phyloP scores from a whole-genome alignment of 371 early-diverging fungal species.

The Mortierella sp. region DNA sequence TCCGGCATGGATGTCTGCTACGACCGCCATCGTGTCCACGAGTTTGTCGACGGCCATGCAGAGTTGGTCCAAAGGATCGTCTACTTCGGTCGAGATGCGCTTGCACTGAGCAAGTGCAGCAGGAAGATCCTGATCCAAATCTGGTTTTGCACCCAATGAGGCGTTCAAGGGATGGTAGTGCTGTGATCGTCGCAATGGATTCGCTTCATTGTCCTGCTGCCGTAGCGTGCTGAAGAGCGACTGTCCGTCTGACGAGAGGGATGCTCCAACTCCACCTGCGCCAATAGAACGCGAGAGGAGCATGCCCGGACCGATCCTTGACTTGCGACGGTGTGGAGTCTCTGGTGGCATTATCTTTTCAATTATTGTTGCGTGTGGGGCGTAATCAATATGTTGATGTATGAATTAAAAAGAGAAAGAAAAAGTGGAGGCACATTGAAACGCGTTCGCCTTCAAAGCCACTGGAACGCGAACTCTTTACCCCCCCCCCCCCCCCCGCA shows the following conservation, averaged over 20 bases:
- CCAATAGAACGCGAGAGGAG: slow-evolving; percentile 26
- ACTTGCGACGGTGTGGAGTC: slow-evolving; percentile 36
- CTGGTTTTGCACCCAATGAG: neutral
- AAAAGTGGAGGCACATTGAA: too few relatives aligned
- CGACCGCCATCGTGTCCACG: slow-evolving; percentile 46
- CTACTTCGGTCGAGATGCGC: slow-evolving; percentile 27
- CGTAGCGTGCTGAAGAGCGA: slow-evolving; percentile 28
- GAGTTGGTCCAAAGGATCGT: slow-evolving; percentile 33
- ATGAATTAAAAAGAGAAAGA: too few relatives aligned
- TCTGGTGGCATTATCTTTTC: slow-evolving; percentile 17
- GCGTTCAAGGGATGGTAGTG: slow-evolving; percentile 18
- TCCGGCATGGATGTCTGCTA: slow-evolving; percentile 42
- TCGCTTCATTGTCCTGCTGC: slow-evolving; percentile 24
- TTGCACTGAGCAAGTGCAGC: slow-evolving; percentile 14
- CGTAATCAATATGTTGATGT: too few relatives aligned
- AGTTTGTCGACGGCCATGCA: slow-evolving; percentile 34
- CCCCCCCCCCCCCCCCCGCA: too few relatives aligned
- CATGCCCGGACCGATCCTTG: slow-evolving; percentile 44
- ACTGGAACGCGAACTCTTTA: too few relatives aligned
- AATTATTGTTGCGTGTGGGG: too few relatives aligned
- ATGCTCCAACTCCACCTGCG: slow-evolving; percentile 1
- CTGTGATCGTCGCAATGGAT: slow-evolving; percentile 37
- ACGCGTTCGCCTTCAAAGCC: too few relatives aligned
- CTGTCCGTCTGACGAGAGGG: neutral
- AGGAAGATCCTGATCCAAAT: slow-evolving; percentile 1